These are phyloP conservation scores for Solioccasus polychromus DNA, from an alignment of 768 basidiomycete species.

Conservation along the genomic window DNA sequence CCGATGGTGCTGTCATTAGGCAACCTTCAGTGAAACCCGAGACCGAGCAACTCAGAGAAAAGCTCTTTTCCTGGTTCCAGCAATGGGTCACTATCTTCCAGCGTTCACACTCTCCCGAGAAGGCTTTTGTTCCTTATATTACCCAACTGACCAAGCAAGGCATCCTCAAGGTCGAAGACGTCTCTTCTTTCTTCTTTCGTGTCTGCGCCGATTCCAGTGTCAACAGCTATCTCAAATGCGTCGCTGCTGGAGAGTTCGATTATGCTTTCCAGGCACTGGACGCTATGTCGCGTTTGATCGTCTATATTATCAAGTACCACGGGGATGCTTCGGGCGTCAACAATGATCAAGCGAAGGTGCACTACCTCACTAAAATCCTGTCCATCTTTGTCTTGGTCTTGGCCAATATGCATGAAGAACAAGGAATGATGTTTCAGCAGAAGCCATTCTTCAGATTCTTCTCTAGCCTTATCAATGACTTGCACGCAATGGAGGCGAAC, in stretches of 20 bases:
- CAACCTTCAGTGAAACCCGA: slow-evolving; percentile 62
- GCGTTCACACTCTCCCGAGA: slow-evolving; percentile 85
- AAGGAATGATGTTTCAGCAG: slow-evolving; percentile 87
- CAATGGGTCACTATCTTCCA: slow-evolving; percentile 97
- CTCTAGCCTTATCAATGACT: slow-evolving; percentile 90
- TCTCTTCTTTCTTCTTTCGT: slow-evolving; percentile 97
- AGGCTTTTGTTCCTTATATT: slow-evolving; percentile 94
- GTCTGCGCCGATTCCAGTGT: slow-evolving; percentile 95
- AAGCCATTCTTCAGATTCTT: slow-evolving; percentile 99
- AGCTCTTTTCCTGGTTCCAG: slow-evolving; percentile 78
- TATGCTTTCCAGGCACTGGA: slow-evolving; percentile 91
- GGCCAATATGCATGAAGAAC: slow-evolving; percentile 93
- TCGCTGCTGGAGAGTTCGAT: slow-evolving; percentile 67
- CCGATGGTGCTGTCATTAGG: slow-evolving; percentile 37
- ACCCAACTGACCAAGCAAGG: slow-evolving; percentile 97
- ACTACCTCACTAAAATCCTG: slow-evolving; percentile 94
- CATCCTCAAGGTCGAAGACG: slow-evolving; percentile 92
- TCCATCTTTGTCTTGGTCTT: slow-evolving; percentile 96
- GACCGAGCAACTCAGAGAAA: slow-evolving; percentile 71
- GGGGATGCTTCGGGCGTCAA: slow-evolving; percentile 92
- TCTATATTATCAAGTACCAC: slow-evolving; percentile 99
- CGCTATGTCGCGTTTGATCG: slow-evolving; percentile 91
- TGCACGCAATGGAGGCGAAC: slow-evolving; percentile 80
- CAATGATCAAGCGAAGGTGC: slow-evolving; percentile 92
- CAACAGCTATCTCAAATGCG: slow-evolving; percentile 77